phyloP scores from a whole-genome alignment of 176 grass and related monocot species.

The Aegilops speltoides region DNA sequence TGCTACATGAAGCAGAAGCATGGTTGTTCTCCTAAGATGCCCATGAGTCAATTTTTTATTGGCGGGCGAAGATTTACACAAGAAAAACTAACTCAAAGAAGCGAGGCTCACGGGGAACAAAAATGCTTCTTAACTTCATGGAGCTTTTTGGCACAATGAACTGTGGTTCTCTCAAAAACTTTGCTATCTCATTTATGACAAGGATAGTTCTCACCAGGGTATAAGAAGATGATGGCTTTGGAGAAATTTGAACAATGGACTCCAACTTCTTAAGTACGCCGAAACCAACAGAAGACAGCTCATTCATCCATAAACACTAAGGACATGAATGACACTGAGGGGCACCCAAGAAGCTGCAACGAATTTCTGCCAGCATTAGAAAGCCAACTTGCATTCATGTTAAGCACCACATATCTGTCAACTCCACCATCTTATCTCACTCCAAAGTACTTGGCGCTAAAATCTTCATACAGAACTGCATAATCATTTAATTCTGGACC shows the following conservation, averaged over 20 bases:
- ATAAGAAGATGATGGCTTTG: too few species aligned
- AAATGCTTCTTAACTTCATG: background rate
- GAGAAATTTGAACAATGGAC: too few species aligned
- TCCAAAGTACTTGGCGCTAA: slow-evolving; percentile 60
- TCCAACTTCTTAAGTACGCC: background rate
- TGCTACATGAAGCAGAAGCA: slow-evolving; percentile 45
- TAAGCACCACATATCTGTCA: slow-evolving; percentile 39
- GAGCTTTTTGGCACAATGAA: background rate
- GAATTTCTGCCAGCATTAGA: slow-evolving; percentile 19
- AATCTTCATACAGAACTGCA: slow-evolving; percentile 34
- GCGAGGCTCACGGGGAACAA: background rate
- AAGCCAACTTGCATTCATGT: slow-evolving; percentile 56
- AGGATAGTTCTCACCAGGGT: too few species aligned
- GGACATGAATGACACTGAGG: too few species aligned
- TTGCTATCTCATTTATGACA: slow-evolving; percentile 42
- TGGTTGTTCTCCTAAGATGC: slow-evolving; percentile 43
- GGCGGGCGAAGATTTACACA: background rate
- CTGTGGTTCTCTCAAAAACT: slow-evolving; percentile 34
- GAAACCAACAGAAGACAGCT: slow-evolving; percentile 35
- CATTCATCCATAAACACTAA: slow-evolving; percentile 15
- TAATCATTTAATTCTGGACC: background rate
- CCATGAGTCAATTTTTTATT: slow-evolving; percentile 49
- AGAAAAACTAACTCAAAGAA: background rate
- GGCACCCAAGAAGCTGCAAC: too few species aligned
- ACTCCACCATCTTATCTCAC: background rate